Percentiles rank a stretch among this genome's conserved stretches.
Conservation (phyloP, 1,139 yeast species). For the Saccharomyces hybrid region DNA sequence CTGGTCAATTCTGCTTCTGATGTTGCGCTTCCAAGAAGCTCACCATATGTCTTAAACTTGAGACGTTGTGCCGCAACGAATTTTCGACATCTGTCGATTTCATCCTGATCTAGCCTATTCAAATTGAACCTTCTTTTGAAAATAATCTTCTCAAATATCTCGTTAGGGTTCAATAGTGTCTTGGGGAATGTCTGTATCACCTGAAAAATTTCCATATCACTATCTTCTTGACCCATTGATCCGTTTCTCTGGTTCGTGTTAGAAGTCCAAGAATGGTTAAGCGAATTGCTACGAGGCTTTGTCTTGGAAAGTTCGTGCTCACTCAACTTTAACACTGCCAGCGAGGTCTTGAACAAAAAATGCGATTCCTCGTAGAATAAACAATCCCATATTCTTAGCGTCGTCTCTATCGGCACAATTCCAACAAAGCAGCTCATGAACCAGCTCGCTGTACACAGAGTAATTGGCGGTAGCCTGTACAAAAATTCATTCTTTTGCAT, state of each 20-base stretch:
- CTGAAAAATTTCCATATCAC: constrained; percentile 83
- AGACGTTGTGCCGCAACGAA: constrained; percentile 63
- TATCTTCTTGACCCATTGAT: constrained; percentile 32
- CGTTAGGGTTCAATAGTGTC: constrained; percentile 58
- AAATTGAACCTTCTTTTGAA: constrained; percentile 68
- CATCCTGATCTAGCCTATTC: constrained; percentile 73
- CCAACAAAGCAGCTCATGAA: constrained; percentile 94
- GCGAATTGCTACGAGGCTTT: constrained; percentile 10
- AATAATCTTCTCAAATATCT: constrained; percentile 59
- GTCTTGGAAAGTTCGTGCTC: constrained; percentile 53
- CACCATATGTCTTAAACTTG: constrained; percentile 34
- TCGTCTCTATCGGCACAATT: constrained; percentile 76
- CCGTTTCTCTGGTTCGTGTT: constrained; percentile 1
- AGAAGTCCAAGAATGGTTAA: background rate
- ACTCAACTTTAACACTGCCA: constrained; percentile 73
- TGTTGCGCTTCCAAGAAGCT: constrained; percentile 11
- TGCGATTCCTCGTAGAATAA: constrained; percentile 88
- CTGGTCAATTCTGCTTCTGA: background rate
- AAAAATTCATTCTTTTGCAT: constrained; percentile 50
- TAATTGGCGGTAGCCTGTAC: constrained; percentile 75
- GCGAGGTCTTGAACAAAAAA: constrained; percentile 71
- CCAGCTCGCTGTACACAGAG: constrained; percentile 94
- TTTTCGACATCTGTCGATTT: constrained; percentile 64
- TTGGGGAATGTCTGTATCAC: constrained; percentile 78
- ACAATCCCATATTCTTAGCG: constrained; percentile 88